These are phyloP conservation scores for Kandelia obovata DNA, from an alignment of 345 rosid species.

Conservation along the genomic window DNA sequence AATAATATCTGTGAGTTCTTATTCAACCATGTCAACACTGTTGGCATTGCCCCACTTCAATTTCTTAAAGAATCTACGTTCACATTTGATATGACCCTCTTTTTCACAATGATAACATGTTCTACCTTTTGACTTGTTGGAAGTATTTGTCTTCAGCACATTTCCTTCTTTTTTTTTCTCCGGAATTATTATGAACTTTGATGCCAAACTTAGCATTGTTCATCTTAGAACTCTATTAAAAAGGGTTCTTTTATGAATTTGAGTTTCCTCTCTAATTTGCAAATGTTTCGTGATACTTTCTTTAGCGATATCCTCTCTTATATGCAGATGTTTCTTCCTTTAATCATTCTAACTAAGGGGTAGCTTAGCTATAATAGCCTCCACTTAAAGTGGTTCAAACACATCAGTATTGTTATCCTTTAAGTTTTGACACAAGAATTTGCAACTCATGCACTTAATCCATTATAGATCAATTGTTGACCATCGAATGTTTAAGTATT, in stretches of 20 bases:
- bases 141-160: background rate
- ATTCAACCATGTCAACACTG: background rate
- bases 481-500: background rate
- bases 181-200: no score
- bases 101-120: background rate
- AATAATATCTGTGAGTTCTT: background rate
- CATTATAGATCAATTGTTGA: background rate
- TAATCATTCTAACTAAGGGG: no score
- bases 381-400: no score
- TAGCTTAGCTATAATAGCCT: no score
- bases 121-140: background rate
- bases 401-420: no score
- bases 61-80: background rate
- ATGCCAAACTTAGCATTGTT: no score
- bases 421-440: background rate
- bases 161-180: no score
- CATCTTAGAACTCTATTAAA: no score
- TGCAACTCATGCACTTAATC: background rate
- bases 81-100: background rate
- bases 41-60: background rate
- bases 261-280: no score
- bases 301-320: no score
- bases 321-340: no score
- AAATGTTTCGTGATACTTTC: background rate
- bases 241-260: background rate